Evolutionary conservation across 441 rosid species (phyloP).

Genomic region (Arabidopsis hybrid): DNA sequence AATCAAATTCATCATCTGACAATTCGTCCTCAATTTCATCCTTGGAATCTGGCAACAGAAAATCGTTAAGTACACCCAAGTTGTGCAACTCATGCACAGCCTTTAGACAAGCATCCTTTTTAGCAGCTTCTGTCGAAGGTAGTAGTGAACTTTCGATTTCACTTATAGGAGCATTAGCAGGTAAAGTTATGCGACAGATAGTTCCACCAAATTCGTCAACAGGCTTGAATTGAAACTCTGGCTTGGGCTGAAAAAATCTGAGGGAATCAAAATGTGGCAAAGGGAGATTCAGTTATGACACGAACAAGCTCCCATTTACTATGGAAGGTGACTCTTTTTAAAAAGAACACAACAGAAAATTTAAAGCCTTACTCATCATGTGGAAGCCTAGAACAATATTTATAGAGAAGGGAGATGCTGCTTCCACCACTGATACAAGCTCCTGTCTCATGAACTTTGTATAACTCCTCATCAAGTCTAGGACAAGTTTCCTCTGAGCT

Average conservation of each 20-base stretch:
- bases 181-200: constrained; percentile 73
- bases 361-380: constrained; percentile 84
- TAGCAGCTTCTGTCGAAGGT: constrained; percentile 81
- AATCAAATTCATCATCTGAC: constrained; percentile 48
- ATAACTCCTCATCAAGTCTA: constrained; percentile 64
- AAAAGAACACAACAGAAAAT: constrained; percentile 36
- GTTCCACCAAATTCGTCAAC: constrained; percentile 78
- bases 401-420: constrained; percentile 83
- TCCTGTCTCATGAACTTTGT: constrained; percentile 77
- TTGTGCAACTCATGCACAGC: constrained; percentile 88
- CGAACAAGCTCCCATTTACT: constrained; percentile 14
- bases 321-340: constrained; percentile 18
- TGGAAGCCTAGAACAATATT: constrained; percentile 89
- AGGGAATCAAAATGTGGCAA: constrained; percentile 42
- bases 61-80: constrained; percentile 75
- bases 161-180: constrained; percentile 86
- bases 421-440: constrained; percentile 86
- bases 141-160: constrained; percentile 64
- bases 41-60: constrained; percentile 66
- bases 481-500: constrained; percentile 64
- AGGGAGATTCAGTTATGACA: constrained; percentile 33
- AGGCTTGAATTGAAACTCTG: constrained; percentile 64
- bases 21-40: constrained; percentile 54
- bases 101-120: constrained; percentile 84
- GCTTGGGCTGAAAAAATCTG: constrained; percentile 91